Evolutionary conservation across 345 rosid species (phyloP), one percentile per base, ranked within the genome.

Genomic region (Adansonia digitata): DNA sequence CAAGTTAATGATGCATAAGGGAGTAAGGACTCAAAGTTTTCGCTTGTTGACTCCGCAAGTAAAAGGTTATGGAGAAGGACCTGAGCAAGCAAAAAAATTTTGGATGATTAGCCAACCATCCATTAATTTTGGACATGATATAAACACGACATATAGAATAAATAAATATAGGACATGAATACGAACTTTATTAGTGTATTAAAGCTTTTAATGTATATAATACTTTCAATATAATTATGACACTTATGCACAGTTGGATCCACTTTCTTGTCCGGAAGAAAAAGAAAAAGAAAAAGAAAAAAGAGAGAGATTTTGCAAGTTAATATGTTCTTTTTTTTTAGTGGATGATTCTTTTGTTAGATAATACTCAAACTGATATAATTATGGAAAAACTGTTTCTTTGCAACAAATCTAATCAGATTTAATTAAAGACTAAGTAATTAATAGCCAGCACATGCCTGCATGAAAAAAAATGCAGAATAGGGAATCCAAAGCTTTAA

Each of bases 31-130:
- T 77, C 22, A 60, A 45, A 40, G 24, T 57, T 27, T 78, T 87
- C 66, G 81, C 88, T 87, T 87, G 84, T 87, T 85, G 88, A 87
- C 88, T 85, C 86, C 84, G 88, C 88, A 77, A 87, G 82, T 34
- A 22, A 59, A 62, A 39, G 80, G n/a, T n/a, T 53, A 9, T 39
- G 34, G 49, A 79, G 63, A 82, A 53, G 60, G 80, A 77, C 71
- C 74, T 24, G 4, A 55, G 53, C 8, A 2, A n/a, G 45, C 34
- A 34, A 27, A 49, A 34, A 51, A 2, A 22, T 7, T 43, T n/a
- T n/a, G 24, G 12, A 65, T 63, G 68, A 26, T 68, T 31, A 31
- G 1, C 15, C 4, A 53, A 22, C 31, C 13, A 51, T 18, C 0
- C 3, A 22, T 9, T 46, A 43, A 43, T 7, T 43, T 12, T 43